phyloP scores from a whole-genome alignment of 2,329 filamentous ascomycete genomes.

The Fusarium musae region DNA sequence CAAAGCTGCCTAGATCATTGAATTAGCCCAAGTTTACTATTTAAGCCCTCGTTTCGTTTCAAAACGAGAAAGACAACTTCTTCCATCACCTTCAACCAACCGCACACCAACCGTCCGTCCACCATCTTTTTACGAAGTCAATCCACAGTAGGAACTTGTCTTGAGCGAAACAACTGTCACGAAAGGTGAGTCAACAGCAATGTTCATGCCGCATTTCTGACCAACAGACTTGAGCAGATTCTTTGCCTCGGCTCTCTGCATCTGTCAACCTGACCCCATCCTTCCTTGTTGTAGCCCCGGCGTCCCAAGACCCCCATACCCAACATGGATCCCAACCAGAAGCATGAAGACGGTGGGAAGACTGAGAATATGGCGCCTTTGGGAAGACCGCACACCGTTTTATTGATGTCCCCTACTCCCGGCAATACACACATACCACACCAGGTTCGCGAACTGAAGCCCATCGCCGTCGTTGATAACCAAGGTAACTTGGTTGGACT shows the following conservation, averaged over 20 bases:
- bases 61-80: neutral
- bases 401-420: neutral
- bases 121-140: neutral
- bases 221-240: accelerated
- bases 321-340: neutral
- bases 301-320: neutral
- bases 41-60: no score
- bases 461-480: neutral
- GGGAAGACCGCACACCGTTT: neutral
- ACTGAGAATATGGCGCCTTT: neutral
- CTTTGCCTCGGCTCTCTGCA: accelerated
- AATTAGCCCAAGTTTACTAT: neutral
- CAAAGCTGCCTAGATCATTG: neutral
- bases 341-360: neutral
- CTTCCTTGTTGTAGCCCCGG: no score
- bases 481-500: neutral
- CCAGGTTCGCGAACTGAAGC: neutral
- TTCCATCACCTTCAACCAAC: neutral
- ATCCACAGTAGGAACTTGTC: accelerated
- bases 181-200: neutral
- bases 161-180: accelerated
- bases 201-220: accelerated
- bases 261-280: neutral
- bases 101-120: neutral
- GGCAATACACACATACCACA: neutral